Percentiles rank a stretch among this genome's conserved stretches.
phyloP scores from a whole-genome alignment of 2,329 filamentous ascomycete genomes.

The Madurella fahalii region DNA sequence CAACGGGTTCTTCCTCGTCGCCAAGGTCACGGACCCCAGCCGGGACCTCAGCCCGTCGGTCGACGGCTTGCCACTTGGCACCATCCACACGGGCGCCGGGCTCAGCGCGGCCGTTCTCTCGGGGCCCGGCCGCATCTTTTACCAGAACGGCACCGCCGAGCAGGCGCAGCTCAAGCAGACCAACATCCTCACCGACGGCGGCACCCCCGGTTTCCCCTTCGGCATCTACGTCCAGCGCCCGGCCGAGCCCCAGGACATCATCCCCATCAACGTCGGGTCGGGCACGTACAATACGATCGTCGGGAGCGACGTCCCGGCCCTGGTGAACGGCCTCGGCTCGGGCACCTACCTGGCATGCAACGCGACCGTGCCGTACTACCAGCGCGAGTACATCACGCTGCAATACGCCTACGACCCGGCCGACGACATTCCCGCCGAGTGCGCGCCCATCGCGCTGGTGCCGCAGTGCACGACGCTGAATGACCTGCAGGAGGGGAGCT shows the following conservation, averaged over 20 bases:
- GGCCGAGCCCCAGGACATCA: conserved; percentile 23
- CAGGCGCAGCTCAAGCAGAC: conserved; percentile 30
- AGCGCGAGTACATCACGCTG: conserved; percentile 36
- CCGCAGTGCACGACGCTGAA: conserved; percentile 41
- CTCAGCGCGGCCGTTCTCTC: conserved; percentile 36
- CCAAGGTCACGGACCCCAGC: conserved; percentile 35
- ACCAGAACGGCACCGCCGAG: conserved; percentile 45
- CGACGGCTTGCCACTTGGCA: conserved; percentile 37
- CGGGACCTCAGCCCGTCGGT: conserved; percentile 40
- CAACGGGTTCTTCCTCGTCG: too few species aligned
- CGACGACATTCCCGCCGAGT: conserved; percentile 35
- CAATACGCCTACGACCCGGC: conserved; percentile 33
- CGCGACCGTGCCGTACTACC: conserved; percentile 40
- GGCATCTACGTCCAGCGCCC: conserved; percentile 33
- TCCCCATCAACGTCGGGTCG: conserved; percentile 35
- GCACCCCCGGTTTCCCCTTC: conserved; percentile 36
- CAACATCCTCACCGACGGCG: conserved; percentile 39
- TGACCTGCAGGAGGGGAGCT: conserved; percentile 33
- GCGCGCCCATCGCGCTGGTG: conserved; percentile 40
- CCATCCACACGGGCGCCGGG: conserved; percentile 43
- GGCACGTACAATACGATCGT: conserved; percentile 37
- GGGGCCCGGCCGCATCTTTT: conserved; percentile 38
- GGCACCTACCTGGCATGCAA: conserved; percentile 42
- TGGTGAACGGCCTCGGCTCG: conserved; percentile 27
- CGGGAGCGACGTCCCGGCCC: conserved; percentile 31